Evolutionary conservation across 192 early-diverging fungal genomes (phyloP).

Genomic region (Physocladia obscura): DNA sequence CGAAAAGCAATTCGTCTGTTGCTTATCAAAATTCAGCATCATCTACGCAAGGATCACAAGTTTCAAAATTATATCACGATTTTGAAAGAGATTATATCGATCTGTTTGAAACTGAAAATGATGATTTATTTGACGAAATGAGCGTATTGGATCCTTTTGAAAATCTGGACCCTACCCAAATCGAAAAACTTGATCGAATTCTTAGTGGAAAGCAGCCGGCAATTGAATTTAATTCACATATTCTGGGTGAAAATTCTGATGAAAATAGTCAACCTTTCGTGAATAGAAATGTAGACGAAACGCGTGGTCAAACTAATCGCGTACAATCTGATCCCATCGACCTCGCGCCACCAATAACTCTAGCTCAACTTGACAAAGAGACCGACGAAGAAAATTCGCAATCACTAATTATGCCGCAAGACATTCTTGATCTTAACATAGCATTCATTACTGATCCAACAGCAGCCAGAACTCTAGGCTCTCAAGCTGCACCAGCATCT

Average conservation of each 20-base stretch:
- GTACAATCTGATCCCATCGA: too few relatives aligned
- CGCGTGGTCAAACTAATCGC: too few relatives aligned
- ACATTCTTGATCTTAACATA: slow-evolving; percentile 3
- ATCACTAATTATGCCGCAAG: too few relatives aligned
- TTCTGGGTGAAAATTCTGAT: neutral
- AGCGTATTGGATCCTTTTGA: slow-evolving; percentile 11
- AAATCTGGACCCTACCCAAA: neutral
- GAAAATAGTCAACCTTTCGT: neutral
- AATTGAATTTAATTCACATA: neutral
- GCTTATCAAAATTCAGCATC: neutral
- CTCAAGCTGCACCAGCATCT: neutral
- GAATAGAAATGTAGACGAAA: too few relatives aligned
- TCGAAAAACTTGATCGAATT: slow-evolving; percentile 8
- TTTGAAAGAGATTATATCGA: slow-evolving; percentile 39
- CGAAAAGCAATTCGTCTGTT: neutral
- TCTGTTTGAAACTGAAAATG: slow-evolving; percentile 36
- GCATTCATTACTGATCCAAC: slow-evolving; percentile 4
- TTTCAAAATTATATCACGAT: neutral
- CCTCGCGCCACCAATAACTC: neutral
- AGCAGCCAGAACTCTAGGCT: neutral
- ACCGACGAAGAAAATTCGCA: neutral
- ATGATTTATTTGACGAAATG: slow-evolving; percentile 7
- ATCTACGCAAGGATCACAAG: neutral
- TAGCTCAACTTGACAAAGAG: neutral
- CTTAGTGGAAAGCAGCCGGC: neutral